Base-by-base conservation (phyloP, 225 moss, liverwort and hornwort genomes). In the Sphagnum tenellum region DNA sequence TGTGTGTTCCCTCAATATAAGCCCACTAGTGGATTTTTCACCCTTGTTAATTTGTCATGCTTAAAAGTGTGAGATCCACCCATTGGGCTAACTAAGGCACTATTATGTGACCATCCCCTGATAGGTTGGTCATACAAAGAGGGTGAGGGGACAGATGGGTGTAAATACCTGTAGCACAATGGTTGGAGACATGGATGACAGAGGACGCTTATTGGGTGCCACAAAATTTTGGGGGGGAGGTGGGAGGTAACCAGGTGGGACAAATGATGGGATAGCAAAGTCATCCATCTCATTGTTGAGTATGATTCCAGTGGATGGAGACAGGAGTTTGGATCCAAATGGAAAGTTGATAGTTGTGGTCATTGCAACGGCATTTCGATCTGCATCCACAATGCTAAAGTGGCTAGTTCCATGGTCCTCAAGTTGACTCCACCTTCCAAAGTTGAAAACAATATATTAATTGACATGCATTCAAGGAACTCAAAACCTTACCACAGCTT, bases 261-360 rank as follows among this genome's bases (percentile, higher is more conserved):
- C 56, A 12, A 67, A 74, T 4, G 13, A 60, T 0, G 93, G 88
- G 5, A 88, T 88, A 2, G 77, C 73, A 46, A 94, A 94, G 49
- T 94, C 91, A 29, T 89, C 81, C 94, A 94, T 91, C 63, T 91
- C 89, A 5, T 91, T 89, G 70, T 94, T 91, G 59, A 94, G 58
- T 3, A 94, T 0, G 7, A 94, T 52, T 4, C 91, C 89, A 3
- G 94, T 94, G 9, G 78, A 73, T 5, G 76, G 69, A 8, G 89
- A 94, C 45, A 94, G 46, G 12, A 94, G 62, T 56, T 67, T 46
- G 48, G 94, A 78, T 5, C 94, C 94, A 12, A 91, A 94, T 2
- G 75, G 0, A 12, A 60, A 70, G 47, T 94, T 94, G 5, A 94
- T 67, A 0, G 89, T 89, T 58, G 82, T 79, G 6, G 89, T 94